These are phyloP conservation scores for Chlamydomonas eustigma DNA, from an alignment of 139 green algal genomes.

Conservation along the genomic window DNA sequence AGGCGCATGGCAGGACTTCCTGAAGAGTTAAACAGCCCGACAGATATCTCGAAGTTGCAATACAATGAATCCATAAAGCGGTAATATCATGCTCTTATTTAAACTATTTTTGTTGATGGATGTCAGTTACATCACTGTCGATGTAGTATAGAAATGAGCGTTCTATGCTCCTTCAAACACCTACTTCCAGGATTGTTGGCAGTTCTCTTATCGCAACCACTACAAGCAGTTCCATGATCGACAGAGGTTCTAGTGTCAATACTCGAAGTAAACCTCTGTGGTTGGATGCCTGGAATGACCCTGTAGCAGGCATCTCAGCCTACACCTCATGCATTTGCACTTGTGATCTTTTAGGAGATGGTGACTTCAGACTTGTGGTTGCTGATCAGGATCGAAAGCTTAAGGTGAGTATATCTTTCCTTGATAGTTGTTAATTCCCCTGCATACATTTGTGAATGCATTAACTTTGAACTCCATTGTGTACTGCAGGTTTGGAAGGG, in stretches of 20 bases:
- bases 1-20: not conserved
- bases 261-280: slow-evolving; percentile 6
- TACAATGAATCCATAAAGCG: not conserved
- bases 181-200: not conserved
- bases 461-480: not conserved
- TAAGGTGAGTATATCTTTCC: too few species aligned
- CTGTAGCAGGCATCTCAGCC: slow-evolving; percentile 48
- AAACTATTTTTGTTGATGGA: not conserved
- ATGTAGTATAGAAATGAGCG: not conserved
- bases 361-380: slow-evolving; percentile 63
- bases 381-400: slow-evolving; percentile 61
- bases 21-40: not conserved
- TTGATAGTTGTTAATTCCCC: too few species aligned
- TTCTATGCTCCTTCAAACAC: not conserved
- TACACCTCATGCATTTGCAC: slow-evolving; percentile 49
- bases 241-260: too few species aligned
- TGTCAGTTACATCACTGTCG: not conserved
- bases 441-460: slow-evolving; percentile 7
- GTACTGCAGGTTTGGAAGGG: slow-evolving; percentile 59
- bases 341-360: slow-evolving; percentile 63
- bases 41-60: not conserved
- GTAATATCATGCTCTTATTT: not conserved
- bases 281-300: slow-evolving; percentile 35
- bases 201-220: not conserved
- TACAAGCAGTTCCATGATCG: not conserved